These are phyloP conservation scores for Podospora fimiseda DNA, from an alignment of 495 filamentous ascomycete genomes.

Conservation along the genomic window DNA sequence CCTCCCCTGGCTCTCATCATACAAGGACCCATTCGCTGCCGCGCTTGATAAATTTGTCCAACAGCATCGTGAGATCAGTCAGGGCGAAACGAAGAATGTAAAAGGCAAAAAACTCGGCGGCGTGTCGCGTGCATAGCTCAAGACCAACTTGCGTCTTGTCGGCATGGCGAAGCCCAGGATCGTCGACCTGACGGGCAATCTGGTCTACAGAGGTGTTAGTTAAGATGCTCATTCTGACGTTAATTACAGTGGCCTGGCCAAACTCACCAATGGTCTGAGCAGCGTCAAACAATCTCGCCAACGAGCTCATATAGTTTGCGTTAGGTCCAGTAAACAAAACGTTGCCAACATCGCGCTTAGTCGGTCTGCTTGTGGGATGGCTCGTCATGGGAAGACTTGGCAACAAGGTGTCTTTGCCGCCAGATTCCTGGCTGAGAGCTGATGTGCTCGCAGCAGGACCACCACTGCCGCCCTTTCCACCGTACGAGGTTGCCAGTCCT, in stretches of 20 bases:
- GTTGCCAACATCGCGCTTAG: slow-evolving; percentile 61
- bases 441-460: slow-evolving; percentile 22
- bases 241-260: too few species aligned
- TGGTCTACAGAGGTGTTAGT: too few species aligned
- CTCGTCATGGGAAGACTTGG: slow-evolving; percentile 77
- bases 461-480: slow-evolving; percentile 33
- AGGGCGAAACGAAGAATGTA: slow-evolving; percentile 92
- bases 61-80: slow-evolving; percentile 72
- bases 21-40: slow-evolving; percentile 83
- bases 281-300: slow-evolving; percentile 90
- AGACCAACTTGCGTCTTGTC: slow-evolving; percentile 85
- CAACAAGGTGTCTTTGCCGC: slow-evolving; percentile 57
- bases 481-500: slow-evolving; percentile 39
- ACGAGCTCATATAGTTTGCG: slow-evolving; percentile 79
- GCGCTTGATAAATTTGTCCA: slow-evolving; percentile 96
- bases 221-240: too few species aligned
- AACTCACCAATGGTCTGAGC: slow-evolving; percentile 85
- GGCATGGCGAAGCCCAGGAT: slow-evolving; percentile 75
- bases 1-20: slow-evolving; percentile 39
- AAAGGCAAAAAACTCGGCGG: slow-evolving; percentile 96
- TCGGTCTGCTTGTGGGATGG: slow-evolving; percentile 51
- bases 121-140: slow-evolving; percentile 86
- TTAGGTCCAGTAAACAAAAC: slow-evolving; percentile 76
- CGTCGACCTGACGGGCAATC: slow-evolving; percentile 92
- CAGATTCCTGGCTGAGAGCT: slow-evolving; percentile 35